Conservation (phyloP, 257 asterid species). For the Marsdenia floribunda region DNA sequence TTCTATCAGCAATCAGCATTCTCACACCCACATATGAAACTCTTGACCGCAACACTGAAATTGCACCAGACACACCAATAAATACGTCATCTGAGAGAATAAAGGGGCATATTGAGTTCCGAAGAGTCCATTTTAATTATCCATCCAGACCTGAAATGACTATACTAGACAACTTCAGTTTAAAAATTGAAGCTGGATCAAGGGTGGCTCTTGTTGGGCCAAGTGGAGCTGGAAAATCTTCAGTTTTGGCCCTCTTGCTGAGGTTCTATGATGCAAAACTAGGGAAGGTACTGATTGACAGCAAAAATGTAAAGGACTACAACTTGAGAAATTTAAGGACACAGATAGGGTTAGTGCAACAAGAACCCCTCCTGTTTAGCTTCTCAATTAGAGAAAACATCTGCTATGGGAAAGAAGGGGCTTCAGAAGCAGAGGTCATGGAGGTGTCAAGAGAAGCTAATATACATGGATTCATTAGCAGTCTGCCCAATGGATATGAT, state of each 20-base stretch:
- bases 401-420: conserved; percentile 60
- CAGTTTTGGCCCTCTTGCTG: conserved; percentile 59
- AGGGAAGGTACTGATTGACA: conserved; percentile 55
- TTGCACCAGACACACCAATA: conserved; percentile 52
- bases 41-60: conserved; percentile 58
- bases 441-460: conserved; percentile 62
- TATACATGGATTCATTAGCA: conserved; percentile 62
- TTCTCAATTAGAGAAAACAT: conserved; percentile 64
- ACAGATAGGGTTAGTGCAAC: conserved; percentile 72
- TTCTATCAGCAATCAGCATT: conserved; percentile 61
- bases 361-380: conserved; percentile 72
- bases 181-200: conserved; percentile 53
- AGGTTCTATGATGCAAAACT: conserved; percentile 55
- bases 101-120: conserved; percentile 52
- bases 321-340: conserved; percentile 46
- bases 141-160: conserved; percentile 55
- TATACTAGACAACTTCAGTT: conserved; percentile 54
- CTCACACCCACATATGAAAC: conserved; percentile 63
- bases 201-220: conserved; percentile 70
- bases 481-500: conserved; percentile 56
- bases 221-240: conserved; percentile 77
- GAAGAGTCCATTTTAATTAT: conserved; percentile 43
- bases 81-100: conserved; percentile 33
- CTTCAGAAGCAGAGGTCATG: conserved; percentile 63
- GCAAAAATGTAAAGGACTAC: conserved; percentile 39